Evolutionary conservation across 257 asterid genomes (phyloP), one percentile per base, ranked within the genome.

Genomic region (Solanum medicagineum): DNA sequence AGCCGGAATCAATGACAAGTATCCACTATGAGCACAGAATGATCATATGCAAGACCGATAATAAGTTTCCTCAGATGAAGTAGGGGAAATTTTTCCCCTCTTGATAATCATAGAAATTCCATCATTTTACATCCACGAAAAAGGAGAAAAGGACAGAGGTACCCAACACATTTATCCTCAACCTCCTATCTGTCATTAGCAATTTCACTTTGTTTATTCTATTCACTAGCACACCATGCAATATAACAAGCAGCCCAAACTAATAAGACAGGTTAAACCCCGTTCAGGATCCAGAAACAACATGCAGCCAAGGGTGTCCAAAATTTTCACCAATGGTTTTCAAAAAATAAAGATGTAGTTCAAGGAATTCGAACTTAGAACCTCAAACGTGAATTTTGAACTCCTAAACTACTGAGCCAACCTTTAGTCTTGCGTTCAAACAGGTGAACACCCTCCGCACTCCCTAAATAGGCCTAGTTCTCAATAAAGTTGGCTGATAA

Each of bases 101-200:
- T 36, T 36, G 1, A 36, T 36, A 68, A 68, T 5, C 6, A 42
- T 68, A 36, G 11, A 51, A 68, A 32, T 68, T 36, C 77, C 77
- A 68, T 8, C 77, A 8, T 32, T 65, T 68, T 68, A 68, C 16
- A 49, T 36, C 49, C 75, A 32, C 1, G 2, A 14, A 68, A 44
- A 11, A 71, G 85, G 55, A 55, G 74, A 53, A 10, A 15, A 10
- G 74, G 56, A 32, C 60, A 26, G 63, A 84, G 26, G 82, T 3
- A 84, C 8, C 47, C n/a, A 71, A 84, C 83, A 70, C 57, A 70
- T 55, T 84, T 84, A 54, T 54, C 71, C 81, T 84, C 86, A 71
- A 84, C 57, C 71, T 84, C 79, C 65, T 32, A 84, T 84, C 57
- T 59, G 19, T 53, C 79, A 32, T 54, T 53, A 20, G 83, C 10